phyloP scores from a whole-genome alignment of 2,329 filamentous ascomycete species.

The Metarhizium album region DNA sequence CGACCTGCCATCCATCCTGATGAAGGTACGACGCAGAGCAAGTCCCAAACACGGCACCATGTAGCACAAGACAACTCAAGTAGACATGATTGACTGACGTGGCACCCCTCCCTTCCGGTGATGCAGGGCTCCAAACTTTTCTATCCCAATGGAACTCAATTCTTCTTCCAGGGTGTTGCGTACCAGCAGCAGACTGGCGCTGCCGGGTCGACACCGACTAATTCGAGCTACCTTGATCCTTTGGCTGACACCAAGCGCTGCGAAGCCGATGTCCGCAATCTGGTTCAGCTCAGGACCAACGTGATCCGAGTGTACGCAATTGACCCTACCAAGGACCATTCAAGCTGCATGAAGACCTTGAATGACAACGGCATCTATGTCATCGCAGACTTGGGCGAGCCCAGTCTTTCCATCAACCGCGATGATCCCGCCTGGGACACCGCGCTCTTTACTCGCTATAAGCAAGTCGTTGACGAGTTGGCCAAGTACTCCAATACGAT shows the following conservation, averaged over 20 bases:
- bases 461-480: slow-evolving; percentile 69
- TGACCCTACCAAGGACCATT: slow-evolving; percentile 68
- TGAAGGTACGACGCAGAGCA: slow-evolving; percentile 48
- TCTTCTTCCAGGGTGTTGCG: slow-evolving; percentile 83
- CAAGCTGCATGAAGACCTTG: slow-evolving; percentile 74
- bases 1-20: slow-evolving; percentile 47
- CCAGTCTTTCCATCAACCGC: slow-evolving; percentile 74
- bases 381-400: slow-evolving; percentile 80
- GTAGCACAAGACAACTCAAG: too few relatives aligned
- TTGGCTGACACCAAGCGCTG: slow-evolving; percentile 62
- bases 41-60: not conserved
- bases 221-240: slow-evolving; percentile 64
- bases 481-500: slow-evolving; percentile 81
- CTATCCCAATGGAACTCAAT: slow-evolving; percentile 59
- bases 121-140: slow-evolving; percentile 74
- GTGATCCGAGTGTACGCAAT: slow-evolving; percentile 92
- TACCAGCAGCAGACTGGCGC: slow-evolving; percentile 75
- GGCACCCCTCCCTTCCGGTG: slow-evolving; percentile 1
- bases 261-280: slow-evolving; percentile 74
- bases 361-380: slow-evolving; percentile 88
- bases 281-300: slow-evolving; percentile 75
- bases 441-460: slow-evolving; percentile 71
- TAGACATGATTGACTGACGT: not conserved
- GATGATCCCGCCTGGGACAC: slow-evolving; percentile 69
- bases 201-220: slow-evolving; percentile 37